A percentile compares a stretch with the other conserved stretches of the same genome.
These are phyloP conservation scores for Curvularia lunata DNA, from an alignment of 2,329 filamentous ascomycete genomes.

Conservation along the genomic window DNA sequence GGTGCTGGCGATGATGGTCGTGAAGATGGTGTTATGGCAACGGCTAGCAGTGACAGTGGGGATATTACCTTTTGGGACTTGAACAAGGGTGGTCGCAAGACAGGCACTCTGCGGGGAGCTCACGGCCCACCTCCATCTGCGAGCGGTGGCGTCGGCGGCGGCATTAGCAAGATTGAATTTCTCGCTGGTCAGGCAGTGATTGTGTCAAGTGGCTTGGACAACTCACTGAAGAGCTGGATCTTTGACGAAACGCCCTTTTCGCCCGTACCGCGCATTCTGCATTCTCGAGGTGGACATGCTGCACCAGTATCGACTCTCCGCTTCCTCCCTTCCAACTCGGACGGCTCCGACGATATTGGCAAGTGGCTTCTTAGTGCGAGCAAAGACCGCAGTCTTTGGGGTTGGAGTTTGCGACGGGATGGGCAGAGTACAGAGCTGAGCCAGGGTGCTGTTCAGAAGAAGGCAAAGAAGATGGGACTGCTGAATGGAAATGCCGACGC, in stretches of 20 bases:
- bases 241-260: slow-evolving; percentile 93
- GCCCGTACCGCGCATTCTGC: slow-evolving; percentile 81
- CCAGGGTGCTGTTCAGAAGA: slow-evolving; percentile 86
- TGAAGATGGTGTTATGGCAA: slow-evolving; percentile 89
- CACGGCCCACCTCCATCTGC: slow-evolving; percentile 75
- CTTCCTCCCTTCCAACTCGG: slow-evolving; percentile 87
- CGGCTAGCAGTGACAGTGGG: slow-evolving; percentile 76
- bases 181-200: slow-evolving; percentile 87
- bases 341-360: slow-evolving; percentile 84
- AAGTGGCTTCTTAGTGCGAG: slow-evolving; percentile 95
- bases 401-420: slow-evolving; percentile 92
- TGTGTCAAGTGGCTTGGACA: slow-evolving; percentile 88
- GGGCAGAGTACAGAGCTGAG: slow-evolving; percentile 93
- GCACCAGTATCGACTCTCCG: slow-evolving; percentile 81
- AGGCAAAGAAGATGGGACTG: slow-evolving; percentile 85
- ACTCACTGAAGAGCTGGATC: slow-evolving; percentile 94
- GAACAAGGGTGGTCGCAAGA: slow-evolving; percentile 84
- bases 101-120: slow-evolving; percentile 84
- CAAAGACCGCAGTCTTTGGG: slow-evolving; percentile 90
- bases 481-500: slow-evolving; percentile 63
- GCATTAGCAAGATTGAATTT: slow-evolving; percentile 88
- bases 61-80: slow-evolving; percentile 97
- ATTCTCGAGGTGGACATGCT: slow-evolving; percentile 86
- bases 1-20: slow-evolving; percentile 88
- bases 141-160: slow-evolving; percentile 66